Evolutionary conservation across 257 asterid species (phyloP).

Genomic region (Orobanche coerulescens): DNA sequence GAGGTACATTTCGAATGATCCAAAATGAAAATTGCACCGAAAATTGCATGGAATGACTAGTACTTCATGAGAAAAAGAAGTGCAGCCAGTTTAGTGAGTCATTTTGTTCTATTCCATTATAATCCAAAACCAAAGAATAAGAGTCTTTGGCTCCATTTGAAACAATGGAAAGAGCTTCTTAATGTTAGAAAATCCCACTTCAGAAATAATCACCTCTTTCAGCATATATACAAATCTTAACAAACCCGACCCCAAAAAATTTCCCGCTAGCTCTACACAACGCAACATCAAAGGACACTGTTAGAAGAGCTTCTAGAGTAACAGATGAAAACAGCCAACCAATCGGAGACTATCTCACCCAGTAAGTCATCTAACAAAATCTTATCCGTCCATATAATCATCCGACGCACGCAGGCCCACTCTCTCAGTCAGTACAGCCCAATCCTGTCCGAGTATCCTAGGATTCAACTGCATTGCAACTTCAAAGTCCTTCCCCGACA

Average conservation of each 20-base stretch:
- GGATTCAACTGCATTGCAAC: slow-evolving; percentile 52
- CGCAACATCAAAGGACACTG: slow-evolving; percentile 27
- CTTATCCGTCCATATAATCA: slow-evolving; percentile 25
- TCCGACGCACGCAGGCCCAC: slow-evolving; percentile 31
- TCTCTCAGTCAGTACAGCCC: slow-evolving; percentile 55
- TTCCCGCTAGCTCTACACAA: slow-evolving; percentile 30
- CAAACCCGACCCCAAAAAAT: slow-evolving; percentile 27
- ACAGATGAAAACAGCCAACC: slow-evolving; percentile 21
- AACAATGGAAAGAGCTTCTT: no score
- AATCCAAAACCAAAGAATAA: no score
- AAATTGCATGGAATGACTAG: no score
- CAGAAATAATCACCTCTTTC: slow-evolving; percentile 39
- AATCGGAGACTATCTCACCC: slow-evolving; percentile 23
- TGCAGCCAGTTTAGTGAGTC: no score
- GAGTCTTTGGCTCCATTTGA: no score
- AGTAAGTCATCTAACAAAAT: slow-evolving; percentile 8
- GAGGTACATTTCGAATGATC: no score
- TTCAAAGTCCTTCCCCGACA: slow-evolving; percentile 45
- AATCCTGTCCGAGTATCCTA: slow-evolving; percentile 48
- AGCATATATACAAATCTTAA: slow-evolving; percentile 49
- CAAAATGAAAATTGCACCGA: no score
- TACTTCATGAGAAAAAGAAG: no score
- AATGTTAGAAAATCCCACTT: slow-evolving; percentile 27
- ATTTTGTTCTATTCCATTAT: no score
- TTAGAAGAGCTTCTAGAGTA: slow-evolving; percentile 28